Evolutionary conservation across 2,329 filamentous ascomycete genomes (phyloP), one percentile per base, ranked within the genome.

Genomic region (Emericellopsis cladophorae): DNA sequence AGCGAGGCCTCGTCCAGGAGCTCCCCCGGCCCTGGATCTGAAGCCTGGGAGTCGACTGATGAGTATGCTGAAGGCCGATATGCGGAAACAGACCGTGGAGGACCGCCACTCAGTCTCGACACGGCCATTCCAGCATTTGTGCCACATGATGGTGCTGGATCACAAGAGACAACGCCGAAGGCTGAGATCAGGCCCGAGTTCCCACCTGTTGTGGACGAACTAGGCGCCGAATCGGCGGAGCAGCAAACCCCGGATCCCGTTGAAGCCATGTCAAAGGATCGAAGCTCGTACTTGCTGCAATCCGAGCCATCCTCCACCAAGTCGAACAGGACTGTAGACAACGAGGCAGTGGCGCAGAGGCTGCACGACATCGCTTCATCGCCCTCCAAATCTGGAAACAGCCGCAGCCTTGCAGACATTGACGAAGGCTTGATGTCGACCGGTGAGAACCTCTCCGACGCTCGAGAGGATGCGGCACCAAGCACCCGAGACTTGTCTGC

Each of bases 141-240:
- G 2, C 54, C 60, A 4, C 51, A 56, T 9, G 51, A 61, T 8
- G 72, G 79, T 39, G 53, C 78, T 8, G 79, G 68, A 36, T 84
- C 80, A 6, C 66, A 78, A 47, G 75, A 85, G 51, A 70, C 72
- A 1, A 88, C 83, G 1, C 83, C 84, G 1, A 84, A 76, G 45
- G 79, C 79, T 5, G 68, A 66, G 15, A 42, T 47, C n/a, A 53
- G 45, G 42, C 57, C 55, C 9, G 51, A 54, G 34, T 46, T 61
- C 11, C 54, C 53, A 7, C 40, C 34, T 21, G 34, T 45, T n/a
- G 16, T 21, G 18, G 18, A 5, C 5, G 18, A 21, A 21, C 4
- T 5, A 21, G 18, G 33, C 21, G 22, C 31, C 10, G n/a, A 14
- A 34, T 21, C 18, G 8, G 12, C 9, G 24, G 22, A 26, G 33